Percentiles rank a stretch among this genome's conserved stretches.
These are phyloP conservation scores for Cladosporium sp. DNA, from an alignment of 2,329 filamentous ascomycete species.

Conservation along the genomic window DNA sequence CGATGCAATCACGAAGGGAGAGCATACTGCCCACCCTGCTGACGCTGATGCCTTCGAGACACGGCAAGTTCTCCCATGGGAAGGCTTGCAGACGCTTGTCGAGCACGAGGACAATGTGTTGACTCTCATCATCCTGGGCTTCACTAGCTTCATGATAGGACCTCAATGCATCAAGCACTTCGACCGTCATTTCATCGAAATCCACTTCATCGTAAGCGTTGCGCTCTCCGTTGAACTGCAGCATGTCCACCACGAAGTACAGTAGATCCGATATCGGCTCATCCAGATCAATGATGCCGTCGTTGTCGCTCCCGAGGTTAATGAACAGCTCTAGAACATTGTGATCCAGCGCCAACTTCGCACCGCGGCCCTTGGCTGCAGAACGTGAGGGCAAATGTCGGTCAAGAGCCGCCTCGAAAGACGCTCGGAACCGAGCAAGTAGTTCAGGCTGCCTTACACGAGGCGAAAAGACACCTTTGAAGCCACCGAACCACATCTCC, in stretches of 20 bases:
- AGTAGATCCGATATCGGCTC: conserved; percentile 86
- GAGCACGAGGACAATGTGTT: conserved; percentile 80
- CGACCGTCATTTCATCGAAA: conserved; percentile 84
- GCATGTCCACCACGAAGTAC: conserved; percentile 92
- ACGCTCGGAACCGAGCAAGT: conserved; percentile 68
- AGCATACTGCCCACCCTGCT: conserved; percentile 84
- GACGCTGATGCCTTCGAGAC: conserved; percentile 69
- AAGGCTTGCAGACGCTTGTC: conserved; percentile 88
- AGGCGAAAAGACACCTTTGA: conserved; percentile 87
- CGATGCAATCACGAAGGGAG: conserved; percentile 69
- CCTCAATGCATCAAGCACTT: conserved; percentile 76
- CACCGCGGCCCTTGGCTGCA: conserved; percentile 46
- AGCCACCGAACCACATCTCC: conserved; percentile 89
- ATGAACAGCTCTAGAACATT: conserved; percentile 82
- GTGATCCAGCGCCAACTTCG: conserved; percentile 50
- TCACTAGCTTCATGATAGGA: conserved; percentile 59
- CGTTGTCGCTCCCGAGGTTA: conserved; percentile 68
- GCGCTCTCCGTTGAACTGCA: conserved; percentile 92
- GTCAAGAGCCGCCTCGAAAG: conserved; percentile 72
- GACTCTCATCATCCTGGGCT: conserved; percentile 28
- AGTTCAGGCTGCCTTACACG: conserved; percentile 56
- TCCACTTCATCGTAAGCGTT: conserved; percentile 98
- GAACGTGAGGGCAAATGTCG: conserved; percentile 79
- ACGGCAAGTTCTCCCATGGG: conserved; percentile 93
- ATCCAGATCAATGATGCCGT: conserved; percentile 67